A percentile compares a stretch with the other conserved stretches of the same genome.
phyloP scores from a whole-genome alignment of 2,329 filamentous ascomycete genomes.

The Cladosporium sp. region DNA sequence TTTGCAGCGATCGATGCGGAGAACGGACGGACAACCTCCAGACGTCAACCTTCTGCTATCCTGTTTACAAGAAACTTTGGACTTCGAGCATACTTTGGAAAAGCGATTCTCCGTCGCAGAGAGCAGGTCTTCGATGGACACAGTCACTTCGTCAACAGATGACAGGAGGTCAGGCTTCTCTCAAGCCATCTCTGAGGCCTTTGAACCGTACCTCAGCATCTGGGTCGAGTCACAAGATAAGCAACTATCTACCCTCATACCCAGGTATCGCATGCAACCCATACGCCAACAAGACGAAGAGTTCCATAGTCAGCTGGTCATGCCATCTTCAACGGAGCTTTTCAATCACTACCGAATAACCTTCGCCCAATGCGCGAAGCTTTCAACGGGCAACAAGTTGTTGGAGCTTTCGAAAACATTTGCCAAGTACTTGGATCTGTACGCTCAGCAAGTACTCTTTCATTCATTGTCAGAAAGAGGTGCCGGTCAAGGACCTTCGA shows the following conservation, averaged over 20 bases:
- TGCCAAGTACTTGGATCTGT: conserved; percentile 90
- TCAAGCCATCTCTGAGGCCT: conserved; percentile 89
- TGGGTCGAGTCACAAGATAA: conserved; percentile 97
- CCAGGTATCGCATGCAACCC: conserved; percentile 78
- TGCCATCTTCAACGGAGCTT: conserved; percentile 87
- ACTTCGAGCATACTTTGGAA: conserved; percentile 92
- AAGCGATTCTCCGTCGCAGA: conserved; percentile 64
- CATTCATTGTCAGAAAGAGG: conserved; percentile 59
- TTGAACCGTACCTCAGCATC: conserved; percentile 91
- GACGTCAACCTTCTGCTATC: conserved; percentile 85
- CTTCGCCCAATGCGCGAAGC: conserved; percentile 87
- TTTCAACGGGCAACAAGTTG: conserved; percentile 83
- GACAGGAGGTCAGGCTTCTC: conserved; percentile 73
- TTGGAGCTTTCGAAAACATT: conserved; percentile 79
- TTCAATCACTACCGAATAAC: conserved; percentile 96
- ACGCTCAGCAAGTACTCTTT: conserved; percentile 85
- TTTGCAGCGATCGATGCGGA: conserved; percentile 77
- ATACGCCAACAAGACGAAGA: conserved; percentile 80
- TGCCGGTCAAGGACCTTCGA: conserved; percentile 48
- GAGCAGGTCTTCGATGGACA: conserved; percentile 74
- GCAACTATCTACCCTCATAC: conserved; percentile 75
- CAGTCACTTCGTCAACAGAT: conserved; percentile 65
- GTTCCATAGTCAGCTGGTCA: conserved; percentile 82
- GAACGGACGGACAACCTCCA: conserved; percentile 67
- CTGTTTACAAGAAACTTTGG: conserved; percentile 89